A percentile compares a stretch with the other conserved stretches of the same genome.
Evolutionary conservation across 2,329 filamentous ascomycete species (phyloP).

Genomic region (Oidium heveae): DNA sequence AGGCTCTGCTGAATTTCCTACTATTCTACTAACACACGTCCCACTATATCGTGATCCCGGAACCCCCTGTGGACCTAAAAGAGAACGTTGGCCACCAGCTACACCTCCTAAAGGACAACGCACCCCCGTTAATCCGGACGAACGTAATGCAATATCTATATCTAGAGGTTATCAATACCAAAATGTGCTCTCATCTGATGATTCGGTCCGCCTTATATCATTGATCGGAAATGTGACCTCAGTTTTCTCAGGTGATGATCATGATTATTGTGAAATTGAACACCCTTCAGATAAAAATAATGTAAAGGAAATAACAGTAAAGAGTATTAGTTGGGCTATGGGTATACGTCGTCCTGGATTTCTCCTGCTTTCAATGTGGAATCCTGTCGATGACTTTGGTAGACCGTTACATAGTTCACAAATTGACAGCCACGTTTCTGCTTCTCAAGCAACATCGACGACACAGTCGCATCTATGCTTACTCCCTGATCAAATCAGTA

Average conservation of each 20-base stretch:
- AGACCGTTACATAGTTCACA: constrained; percentile 17
- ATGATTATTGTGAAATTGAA: constrained; percentile 84
- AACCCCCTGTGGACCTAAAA: constrained; percentile 65
- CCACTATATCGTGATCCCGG: constrained; percentile 62
- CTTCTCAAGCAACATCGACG: constrained; percentile 24
- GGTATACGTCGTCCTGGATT: constrained; percentile 74
- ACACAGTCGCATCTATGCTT: constrained; percentile 79
- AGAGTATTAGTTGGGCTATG: constrained; percentile 91
- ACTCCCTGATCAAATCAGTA: constrained; percentile 63
- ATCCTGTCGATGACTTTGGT: constrained; percentile 46
- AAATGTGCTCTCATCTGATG: constrained; percentile 58
- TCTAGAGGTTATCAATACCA: constrained; percentile 80
- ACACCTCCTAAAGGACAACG: constrained; percentile 32
- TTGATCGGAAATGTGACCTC: constrained; percentile 61
- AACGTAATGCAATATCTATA: constrained; percentile 56
- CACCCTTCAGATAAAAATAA: constrained; percentile 38
- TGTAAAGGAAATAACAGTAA: constrained; percentile 68
- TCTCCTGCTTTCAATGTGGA: constrained; percentile 71
- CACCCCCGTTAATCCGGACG: constrained; percentile 29
- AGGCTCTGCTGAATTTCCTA: constrained; percentile 40
- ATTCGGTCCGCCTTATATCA: constrained; percentile 51
- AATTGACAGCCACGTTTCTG: constrained; percentile 4
- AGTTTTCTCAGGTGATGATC: constrained; percentile 87
- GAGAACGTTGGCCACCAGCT: constrained; percentile 60
- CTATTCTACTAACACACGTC: constrained; percentile 74